A percentile compares a stretch with the other conserved stretches of the same genome.
Evolutionary conservation across 345 rosid genomes (phyloP).

Genomic region (Sonneratia caseolaris): DNA sequence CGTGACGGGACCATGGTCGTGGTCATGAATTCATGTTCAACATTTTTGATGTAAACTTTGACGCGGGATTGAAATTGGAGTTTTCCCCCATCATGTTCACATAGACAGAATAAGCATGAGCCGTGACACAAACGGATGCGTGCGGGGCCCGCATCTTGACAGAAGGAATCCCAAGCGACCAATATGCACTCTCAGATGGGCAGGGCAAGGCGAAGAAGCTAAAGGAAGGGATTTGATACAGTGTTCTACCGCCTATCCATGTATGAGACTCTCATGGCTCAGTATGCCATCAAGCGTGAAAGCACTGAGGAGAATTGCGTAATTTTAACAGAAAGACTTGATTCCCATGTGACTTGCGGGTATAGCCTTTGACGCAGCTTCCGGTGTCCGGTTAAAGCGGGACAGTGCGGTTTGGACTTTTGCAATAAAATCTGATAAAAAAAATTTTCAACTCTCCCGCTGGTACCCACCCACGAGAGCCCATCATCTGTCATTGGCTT

Average conservation of each 20-base stretch:
- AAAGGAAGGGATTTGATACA: no score
- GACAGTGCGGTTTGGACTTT: constrained; percentile 12
- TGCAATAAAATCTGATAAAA: constrained; percentile 28
- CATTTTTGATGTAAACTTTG: neutral
- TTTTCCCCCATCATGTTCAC: neutral
- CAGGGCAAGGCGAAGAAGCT: no score
- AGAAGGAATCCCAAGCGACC: no score
- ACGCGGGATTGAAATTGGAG: neutral
- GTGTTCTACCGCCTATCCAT: no score
- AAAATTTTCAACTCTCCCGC: constrained; percentile 52
- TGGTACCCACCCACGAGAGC: constrained; percentile 11
- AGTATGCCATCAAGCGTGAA: neutral
- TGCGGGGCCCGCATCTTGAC: no score
- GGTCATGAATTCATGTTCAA: no score
- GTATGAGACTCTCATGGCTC: neutral
- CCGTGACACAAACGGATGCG: neutral
- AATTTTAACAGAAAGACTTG: neutral
- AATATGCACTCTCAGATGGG: no score
- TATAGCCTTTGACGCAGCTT: constrained; percentile 29
- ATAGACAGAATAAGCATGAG: neutral
- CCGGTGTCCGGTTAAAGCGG: constrained; percentile 36
- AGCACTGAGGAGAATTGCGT: neutral
- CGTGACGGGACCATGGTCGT: no score
- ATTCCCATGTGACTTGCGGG: constrained; percentile 31
- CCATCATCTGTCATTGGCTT: no score